Conservation (phyloP, 2,329 filamentous ascomycete genomes). For the Leptographium radiaticola region DNA sequence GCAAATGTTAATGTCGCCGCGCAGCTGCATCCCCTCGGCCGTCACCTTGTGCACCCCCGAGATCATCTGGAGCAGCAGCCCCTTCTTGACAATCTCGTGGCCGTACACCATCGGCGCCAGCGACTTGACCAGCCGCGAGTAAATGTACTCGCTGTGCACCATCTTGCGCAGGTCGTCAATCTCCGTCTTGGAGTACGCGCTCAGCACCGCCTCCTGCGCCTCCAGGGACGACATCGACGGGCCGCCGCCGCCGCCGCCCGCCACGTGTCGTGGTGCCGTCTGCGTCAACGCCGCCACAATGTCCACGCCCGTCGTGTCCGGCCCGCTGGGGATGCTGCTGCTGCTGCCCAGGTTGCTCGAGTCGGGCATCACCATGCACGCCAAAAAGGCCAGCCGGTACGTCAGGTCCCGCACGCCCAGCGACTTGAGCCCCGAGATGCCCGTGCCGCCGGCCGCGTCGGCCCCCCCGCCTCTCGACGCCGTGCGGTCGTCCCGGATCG, state of each 20-base stretch:
- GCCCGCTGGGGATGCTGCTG: constrained; percentile 29
- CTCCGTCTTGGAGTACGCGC: constrained; percentile 72
- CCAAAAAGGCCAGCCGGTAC: constrained; percentile 90
- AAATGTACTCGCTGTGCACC: constrained; percentile 94
- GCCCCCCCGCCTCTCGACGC: constrained; percentile 62
- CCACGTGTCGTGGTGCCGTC: constrained; percentile 45
- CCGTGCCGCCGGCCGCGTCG: constrained; percentile 69
- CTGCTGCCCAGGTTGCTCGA: constrained; percentile 66
- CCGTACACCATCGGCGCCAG: constrained; percentile 96
- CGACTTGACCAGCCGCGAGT: constrained; percentile 81
- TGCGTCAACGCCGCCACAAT: constrained; percentile 77
- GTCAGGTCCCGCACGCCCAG: constrained; percentile 91
- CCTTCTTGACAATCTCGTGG: constrained; percentile 96
- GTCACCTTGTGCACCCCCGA: constrained; percentile 91
- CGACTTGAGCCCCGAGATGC: constrained; percentile 78
- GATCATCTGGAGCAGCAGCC: constrained; percentile 83
- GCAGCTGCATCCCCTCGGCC: constrained; percentile 83
- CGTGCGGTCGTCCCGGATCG: constrained; percentile 69
- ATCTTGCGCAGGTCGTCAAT: constrained; percentile 85
- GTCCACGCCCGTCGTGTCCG: constrained; percentile 60
- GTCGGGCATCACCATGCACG: constrained; percentile 91
- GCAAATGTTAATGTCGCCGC: constrained; percentile 98
- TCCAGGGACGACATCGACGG: constrained; percentile 28
- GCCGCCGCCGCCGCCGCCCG: constrained; percentile 6
- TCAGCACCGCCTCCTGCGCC: constrained; percentile 75